phyloP scores from a whole-genome alignment of 2,329 filamentous ascomycete species.

The Curvularia spicifera region DNA sequence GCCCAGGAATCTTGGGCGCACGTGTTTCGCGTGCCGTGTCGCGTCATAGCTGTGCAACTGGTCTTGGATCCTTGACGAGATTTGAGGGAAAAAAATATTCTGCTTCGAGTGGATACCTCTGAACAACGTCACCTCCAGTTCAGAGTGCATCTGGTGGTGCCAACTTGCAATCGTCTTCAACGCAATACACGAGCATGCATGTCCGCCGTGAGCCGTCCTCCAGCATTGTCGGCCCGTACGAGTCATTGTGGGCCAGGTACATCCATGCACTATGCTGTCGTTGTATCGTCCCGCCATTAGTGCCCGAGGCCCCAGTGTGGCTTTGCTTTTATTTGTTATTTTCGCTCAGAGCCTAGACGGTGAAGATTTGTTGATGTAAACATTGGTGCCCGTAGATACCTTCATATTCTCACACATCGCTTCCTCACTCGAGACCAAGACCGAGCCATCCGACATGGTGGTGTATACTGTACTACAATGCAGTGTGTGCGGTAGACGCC shows the following conservation, averaged over 20 bases:
- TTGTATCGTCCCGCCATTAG: constrained; percentile 14
- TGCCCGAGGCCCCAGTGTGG: constrained; percentile 8
- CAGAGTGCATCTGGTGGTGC: neutral
- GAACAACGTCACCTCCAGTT: neutral
- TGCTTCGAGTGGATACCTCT: neutral
- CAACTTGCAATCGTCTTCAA: neutral
- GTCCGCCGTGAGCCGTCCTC: neutral
- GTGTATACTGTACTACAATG: neutral
- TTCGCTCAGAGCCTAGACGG: neutral
- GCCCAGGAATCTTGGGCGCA: constrained; percentile 15
- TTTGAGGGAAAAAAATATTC: neutral
- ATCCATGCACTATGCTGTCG: constrained; percentile 8
- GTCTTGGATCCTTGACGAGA: neutral
- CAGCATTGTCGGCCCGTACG: constrained; percentile 1
- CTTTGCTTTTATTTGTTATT: neutral
- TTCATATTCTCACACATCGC: neutral
- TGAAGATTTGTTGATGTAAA: constrained; percentile 1
- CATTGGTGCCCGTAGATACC: neutral
- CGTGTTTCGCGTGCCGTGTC: constrained; percentile 14
- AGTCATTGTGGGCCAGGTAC: constrained; percentile 13
- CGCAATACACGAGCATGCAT: neutral
- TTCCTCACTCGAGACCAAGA: neutral
- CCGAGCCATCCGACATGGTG: neutral
- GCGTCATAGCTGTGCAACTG: constrained; percentile 17
- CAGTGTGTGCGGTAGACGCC: neutral